Percentiles rank a stretch among this genome's conserved stretches.
Evolutionary conservation across 2,329 filamentous ascomycete species (phyloP).

Genomic region (Fusarium annulatum): DNA sequence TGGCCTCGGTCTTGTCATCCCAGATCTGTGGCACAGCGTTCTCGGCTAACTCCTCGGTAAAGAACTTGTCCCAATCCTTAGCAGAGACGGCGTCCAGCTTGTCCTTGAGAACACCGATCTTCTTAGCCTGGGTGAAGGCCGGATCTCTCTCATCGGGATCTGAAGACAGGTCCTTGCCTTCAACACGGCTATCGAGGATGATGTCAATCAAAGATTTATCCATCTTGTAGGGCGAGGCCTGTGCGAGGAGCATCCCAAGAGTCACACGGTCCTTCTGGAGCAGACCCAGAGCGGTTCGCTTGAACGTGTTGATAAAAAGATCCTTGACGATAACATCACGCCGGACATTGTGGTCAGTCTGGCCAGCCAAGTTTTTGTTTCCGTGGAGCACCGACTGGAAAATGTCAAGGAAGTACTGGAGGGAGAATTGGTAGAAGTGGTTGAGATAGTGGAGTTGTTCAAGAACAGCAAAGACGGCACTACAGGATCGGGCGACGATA

Average conservation of each 20-base stretch:
- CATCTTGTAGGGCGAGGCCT: slow-evolving; percentile 96
- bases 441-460: slow-evolving; percentile 98
- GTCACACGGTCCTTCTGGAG: slow-evolving; percentile 95
- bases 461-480: slow-evolving; percentile 94
- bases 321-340: slow-evolving; percentile 92
- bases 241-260: slow-evolving; percentile 92
- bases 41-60: slow-evolving; percentile 87
- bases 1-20: slow-evolving; percentile 69
- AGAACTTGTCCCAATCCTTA: slow-evolving; percentile 82
- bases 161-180: slow-evolving; percentile 82
- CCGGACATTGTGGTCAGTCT: slow-evolving; percentile 80
- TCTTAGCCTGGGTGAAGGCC: slow-evolving; percentile 74
- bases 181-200: slow-evolving; percentile 81
- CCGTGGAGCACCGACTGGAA: slow-evolving; percentile 91
- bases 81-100: slow-evolving; percentile 71
- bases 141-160: slow-evolving; percentile 72
- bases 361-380: slow-evolving; percentile 77
- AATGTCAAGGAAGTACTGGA: slow-evolving; percentile 98
- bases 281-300: slow-evolving; percentile 90
- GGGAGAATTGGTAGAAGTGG: slow-evolving; percentile 99
- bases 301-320: slow-evolving; percentile 90
- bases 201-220: slow-evolving; percentile 89
- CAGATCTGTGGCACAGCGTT: slow-evolving; percentile 82
- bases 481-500: slow-evolving; percentile 93
- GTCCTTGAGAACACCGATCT: slow-evolving; percentile 78